These are phyloP conservation scores for Ustilago sp. DNA, from an alignment of 1,284 basidiomycete genomes.

Conservation along the genomic window DNA sequence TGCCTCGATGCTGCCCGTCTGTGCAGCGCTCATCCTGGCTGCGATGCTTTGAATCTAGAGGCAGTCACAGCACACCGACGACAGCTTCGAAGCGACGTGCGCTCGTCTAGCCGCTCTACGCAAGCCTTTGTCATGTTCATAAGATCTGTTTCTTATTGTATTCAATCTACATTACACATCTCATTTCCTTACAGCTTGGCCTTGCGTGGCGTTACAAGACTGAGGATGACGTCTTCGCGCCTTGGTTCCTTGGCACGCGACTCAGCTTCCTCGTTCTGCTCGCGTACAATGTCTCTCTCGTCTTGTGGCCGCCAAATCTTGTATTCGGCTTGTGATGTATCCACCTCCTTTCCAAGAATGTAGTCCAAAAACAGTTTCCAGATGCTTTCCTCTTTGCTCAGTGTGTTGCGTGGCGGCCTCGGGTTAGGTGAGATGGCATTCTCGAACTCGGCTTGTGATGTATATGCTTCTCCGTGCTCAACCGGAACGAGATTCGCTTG, in stretches of 20 bases:
- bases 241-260: slow-evolving; percentile 24
- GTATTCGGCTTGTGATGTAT: slow-evolving; percentile 34
- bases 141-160: not conserved
- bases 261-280: slow-evolving; percentile 25
- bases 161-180: not conserved
- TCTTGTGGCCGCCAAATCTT: slow-evolving; percentile 42
- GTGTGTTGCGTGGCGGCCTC: slow-evolving; percentile 23
- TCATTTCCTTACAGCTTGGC: slow-evolving; percentile 19
- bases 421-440: slow-evolving; percentile 28
- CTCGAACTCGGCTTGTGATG: slow-evolving; percentile 27
- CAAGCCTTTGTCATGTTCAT: not conserved
- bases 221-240: slow-evolving; percentile 30
- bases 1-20: not conserved
- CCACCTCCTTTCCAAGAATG: slow-evolving; percentile 40
- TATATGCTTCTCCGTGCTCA: slow-evolving; percentile 53
- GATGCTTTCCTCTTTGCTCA: slow-evolving; percentile 55
- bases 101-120: not conserved
- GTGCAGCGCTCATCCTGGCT: not conserved
- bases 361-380: slow-evolving; percentile 57
- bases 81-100: not conserved
- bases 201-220: slow-evolving; percentile 24
- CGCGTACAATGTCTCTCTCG: slow-evolving; percentile 39
- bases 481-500: slow-evolving; percentile 31
- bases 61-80: not conserved
- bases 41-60: not conserved